phyloP scores from a whole-genome alignment of 495 filamentous ascomycete species.

The Penicillium alfredii region DNA sequence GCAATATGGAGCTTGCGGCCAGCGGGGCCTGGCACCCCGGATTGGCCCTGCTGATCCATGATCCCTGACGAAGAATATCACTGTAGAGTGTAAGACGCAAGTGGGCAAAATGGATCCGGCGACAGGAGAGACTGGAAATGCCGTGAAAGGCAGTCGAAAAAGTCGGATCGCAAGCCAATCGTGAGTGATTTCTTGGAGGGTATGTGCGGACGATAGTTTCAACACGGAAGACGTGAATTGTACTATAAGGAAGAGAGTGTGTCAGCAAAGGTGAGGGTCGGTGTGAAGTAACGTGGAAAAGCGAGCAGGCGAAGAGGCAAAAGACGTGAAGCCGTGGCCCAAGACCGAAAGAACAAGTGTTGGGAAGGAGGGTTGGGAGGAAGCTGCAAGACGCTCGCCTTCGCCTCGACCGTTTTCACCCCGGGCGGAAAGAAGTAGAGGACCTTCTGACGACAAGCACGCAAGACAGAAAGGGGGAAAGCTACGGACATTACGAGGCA shows the following conservation, averaged over 20 bases:
- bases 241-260: slow-evolving; percentile 20
- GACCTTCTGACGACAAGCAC: slow-evolving; percentile 5
- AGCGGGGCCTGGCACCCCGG: slow-evolving; percentile 70
- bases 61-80: slow-evolving; percentile 23
- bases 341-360: slow-evolving; percentile 1
- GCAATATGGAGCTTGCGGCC: slow-evolving; percentile 95
- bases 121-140: slow-evolving; percentile 21
- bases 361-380: too few species aligned
- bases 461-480: slow-evolving; percentile 4
- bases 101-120: slow-evolving; percentile 11
- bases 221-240: slow-evolving; percentile 26
- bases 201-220: slow-evolving; percentile 21
- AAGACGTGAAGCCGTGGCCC: neutral
- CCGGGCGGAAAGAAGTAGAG: slow-evolving; percentile 5
- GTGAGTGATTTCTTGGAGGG: slow-evolving; percentile 12
- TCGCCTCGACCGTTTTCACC: neutral
- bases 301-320: neutral
- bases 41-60: slow-evolving; percentile 82
- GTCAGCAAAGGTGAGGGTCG: slow-evolving; percentile 24
- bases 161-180: slow-evolving; percentile 25
- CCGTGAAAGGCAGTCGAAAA: slow-evolving; percentile 22
- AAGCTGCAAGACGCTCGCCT: slow-evolving; percentile 1
- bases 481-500: too few species aligned
- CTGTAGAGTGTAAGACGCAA: slow-evolving; percentile 20
- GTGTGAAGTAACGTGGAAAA: slow-evolving; percentile 3